phyloP scores from a whole-genome alignment of 371 early-diverging fungal species.

The Mortierella sp. region DNA sequence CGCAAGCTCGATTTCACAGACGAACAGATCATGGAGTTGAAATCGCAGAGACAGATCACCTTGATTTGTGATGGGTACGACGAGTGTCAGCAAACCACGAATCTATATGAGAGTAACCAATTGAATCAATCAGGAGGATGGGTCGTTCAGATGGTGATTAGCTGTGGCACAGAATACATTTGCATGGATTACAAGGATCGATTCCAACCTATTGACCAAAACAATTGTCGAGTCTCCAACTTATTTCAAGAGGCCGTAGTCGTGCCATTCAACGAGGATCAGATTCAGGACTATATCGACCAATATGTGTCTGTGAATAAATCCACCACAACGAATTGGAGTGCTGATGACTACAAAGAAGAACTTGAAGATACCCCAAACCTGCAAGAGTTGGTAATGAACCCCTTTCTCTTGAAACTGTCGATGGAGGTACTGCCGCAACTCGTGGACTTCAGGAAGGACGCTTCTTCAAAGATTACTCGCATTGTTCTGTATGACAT shows the following conservation, averaged over 20 bases:
- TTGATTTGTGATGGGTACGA: background rate
- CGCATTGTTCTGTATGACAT: constrained; percentile 5
- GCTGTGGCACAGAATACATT: background rate
- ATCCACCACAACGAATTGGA: no score
- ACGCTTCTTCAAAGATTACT: background rate
- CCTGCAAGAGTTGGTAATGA: background rate
- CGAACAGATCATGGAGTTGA: background rate
- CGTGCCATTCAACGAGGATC: background rate
- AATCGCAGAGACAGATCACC: constrained; percentile 10
- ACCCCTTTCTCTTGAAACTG: constrained; percentile 7
- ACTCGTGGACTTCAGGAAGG: background rate
- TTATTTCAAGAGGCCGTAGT: constrained; percentile 7
- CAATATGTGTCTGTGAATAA: background rate
- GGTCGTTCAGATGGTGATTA: background rate
- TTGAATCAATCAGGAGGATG: constrained; percentile 7
- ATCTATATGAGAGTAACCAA: background rate
- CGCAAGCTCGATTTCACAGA: background rate
- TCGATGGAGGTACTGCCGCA: constrained; percentile 8
- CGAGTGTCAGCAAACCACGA: background rate
- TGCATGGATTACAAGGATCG: background rate
- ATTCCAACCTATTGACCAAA: constrained; percentile 1
- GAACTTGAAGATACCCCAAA: background rate
- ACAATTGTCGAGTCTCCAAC: background rate
- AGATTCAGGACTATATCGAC: no score
- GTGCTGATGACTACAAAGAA: background rate